Base-by-base conservation (phyloP, 2,329 filamentous ascomycete genomes). In the Mollisia scopiformis region DNA sequence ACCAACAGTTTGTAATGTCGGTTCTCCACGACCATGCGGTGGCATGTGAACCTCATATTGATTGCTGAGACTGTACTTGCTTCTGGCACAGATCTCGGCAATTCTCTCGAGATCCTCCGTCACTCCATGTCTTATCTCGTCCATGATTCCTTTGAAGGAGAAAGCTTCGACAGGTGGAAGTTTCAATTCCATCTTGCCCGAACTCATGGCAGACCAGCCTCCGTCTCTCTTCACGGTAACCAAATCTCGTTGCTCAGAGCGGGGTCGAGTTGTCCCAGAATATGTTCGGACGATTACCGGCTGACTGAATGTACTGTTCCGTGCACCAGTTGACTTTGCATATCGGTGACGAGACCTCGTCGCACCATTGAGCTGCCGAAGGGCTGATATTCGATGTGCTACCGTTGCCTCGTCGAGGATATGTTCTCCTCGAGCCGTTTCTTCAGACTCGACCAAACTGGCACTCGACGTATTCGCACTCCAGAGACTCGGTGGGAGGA, bases 271-370 rank as follows among this genome's bases (percentile, higher is more conserved):
- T 1, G 78, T 79, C 1, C 83, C 81, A 46, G 83, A 85, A 70
- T 88, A 88, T 52, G 85, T 88, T 60, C 85, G 81, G 25, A 88
- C 86, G 39, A 88, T 83, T 59, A 88, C 84, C n/a, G 86, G 86
- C 63, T 88, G 84, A 2, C 83, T 87, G 69, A 85, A 87, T 39
- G 84, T 87, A 65, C 79, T 68, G 66, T 84, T 73, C 76, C 85
- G 68, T 52, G 84, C 80, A 11, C 82, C 81, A 13, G 81, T 80
- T 25, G 83, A 83, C 72, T 85, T 83, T 61, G 82, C 77, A 76
- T 83, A 85, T 64, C 79, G 81, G 70, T 83, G 84, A 47, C 65
- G 62, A 28, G 71, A 68, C 35, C 58, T 50, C 63, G 69, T 70
- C 28, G 67, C 64, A 61, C 71, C 71, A 65, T 84, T 88, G 62